These are phyloP conservation scores for Grosmannia serpens DNA, from an alignment of 2,329 filamentous ascomycete genomes.

Conservation along the genomic window DNA sequence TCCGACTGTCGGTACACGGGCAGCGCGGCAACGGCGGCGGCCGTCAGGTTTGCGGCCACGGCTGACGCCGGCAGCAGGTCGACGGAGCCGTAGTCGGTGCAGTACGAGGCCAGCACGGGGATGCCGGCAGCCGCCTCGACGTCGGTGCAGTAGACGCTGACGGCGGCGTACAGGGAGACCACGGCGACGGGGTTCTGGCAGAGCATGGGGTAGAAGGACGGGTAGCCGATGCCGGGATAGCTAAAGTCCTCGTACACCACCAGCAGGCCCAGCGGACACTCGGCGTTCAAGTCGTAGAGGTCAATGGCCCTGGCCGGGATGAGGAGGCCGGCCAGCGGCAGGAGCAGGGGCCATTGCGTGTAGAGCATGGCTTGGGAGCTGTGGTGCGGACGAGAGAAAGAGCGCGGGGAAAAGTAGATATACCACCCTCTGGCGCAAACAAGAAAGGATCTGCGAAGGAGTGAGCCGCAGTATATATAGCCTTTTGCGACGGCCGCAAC, in stretches of 20 bases:
- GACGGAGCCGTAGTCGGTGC: neutral
- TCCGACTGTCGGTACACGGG: neutral
- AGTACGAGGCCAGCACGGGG: neutral
- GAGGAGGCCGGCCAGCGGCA: neutral
- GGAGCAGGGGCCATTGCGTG: neutral
- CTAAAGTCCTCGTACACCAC: neutral
- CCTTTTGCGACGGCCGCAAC: too few relatives aligned
- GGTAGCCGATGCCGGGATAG: slow-evolving; percentile 3
- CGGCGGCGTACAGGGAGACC: slow-evolving; percentile 6
- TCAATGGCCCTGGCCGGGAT: neutral
- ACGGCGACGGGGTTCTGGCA: slow-evolving; percentile 7
- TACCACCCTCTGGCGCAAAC: too few relatives aligned
- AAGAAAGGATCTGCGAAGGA: neutral
- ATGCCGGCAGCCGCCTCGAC: neutral
- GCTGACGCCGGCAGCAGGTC: neutral
- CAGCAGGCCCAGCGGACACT: slow-evolving; percentile 1
- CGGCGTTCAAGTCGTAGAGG: neutral
- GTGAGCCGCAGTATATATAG: neutral
- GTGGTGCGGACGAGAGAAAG: too few relatives aligned
- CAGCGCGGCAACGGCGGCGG: slow-evolving; percentile 6
- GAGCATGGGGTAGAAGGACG: neutral
- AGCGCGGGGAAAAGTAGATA: too few relatives aligned
- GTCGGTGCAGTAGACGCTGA: slow-evolving; percentile 5
- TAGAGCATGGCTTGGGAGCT: too few relatives aligned
- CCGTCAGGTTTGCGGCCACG: slow-evolving; percentile 9